Evolutionary conservation across 1,139 yeast genomes (phyloP), one percentile per base, ranked within the genome.

Genomic region (Suhomyces bribrorum): DNA sequence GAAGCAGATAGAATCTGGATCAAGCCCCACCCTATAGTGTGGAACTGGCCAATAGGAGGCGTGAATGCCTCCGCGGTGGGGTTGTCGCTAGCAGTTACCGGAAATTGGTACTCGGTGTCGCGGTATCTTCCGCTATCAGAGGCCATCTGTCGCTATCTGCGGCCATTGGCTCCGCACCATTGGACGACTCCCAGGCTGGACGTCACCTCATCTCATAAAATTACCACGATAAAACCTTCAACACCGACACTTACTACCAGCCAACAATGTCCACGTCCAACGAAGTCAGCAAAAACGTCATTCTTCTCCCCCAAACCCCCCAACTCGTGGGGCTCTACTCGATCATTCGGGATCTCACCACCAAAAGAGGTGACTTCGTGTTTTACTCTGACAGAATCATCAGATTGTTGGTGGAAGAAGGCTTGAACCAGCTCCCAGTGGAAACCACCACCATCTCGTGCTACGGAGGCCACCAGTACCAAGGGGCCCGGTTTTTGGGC

Each of bases 321-420:
- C 98, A 92, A 64, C 73, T 92, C 48, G 69, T 77, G 38, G 95
- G 96, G 12, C 71, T 92, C 39, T 90, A 86, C 70, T 83, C 96
- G 14, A 89, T 90, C 56, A 89, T 92, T 54, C 83, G 98, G 58
- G 88, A 87, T 60, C 77, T 74, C 54, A 64, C 63, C 41, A 90
- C 97, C 18, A 72, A 77, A 45, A 78, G 97, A 54, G 87, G 94
- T 2, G 97, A 92, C 59, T 92, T 92, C 60, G 94, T 92, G 39
- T 92, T 92, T 63, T 92, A 90, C 62, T 81, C 97, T 12, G 97
- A 92, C 61, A 76, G 98, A 60, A 90, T 92, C 66, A 92, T 92
- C 58, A 77, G 98, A 44, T 69, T 92, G 35, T 69, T 92, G 45
- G 97, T 92, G 15, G 98, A 92, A 66, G 96, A 86, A 62, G 97